Percentiles rank a stretch among this genome's conserved stretches.
Evolutionary conservation across 768 basidiomycete species (phyloP).

Genomic region (Clitopilus hobsonii): DNA sequence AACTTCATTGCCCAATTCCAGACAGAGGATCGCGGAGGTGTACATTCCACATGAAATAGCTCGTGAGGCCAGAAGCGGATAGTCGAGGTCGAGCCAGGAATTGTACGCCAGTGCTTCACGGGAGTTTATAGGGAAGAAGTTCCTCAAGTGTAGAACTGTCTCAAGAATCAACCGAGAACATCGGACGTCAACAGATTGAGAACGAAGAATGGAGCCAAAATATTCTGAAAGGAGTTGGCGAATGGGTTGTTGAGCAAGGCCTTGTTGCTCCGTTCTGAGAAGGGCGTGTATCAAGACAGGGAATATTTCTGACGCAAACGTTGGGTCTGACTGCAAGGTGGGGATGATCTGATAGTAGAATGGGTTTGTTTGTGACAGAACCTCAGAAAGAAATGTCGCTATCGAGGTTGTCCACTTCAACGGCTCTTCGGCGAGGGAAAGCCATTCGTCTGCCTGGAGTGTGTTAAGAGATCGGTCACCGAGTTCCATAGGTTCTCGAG

Average conservation of each 20-base stretch:
- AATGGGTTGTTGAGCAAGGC: slow-evolving; percentile 16
- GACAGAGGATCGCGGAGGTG: slow-evolving; percentile 84
- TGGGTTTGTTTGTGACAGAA: slow-evolving; percentile 45
- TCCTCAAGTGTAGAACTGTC: slow-evolving; percentile 75
- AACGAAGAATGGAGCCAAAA: slow-evolving; percentile 50
- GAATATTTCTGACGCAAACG: slow-evolving; percentile 63
- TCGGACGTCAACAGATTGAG: slow-evolving; percentile 27
- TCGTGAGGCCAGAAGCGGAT: slow-evolving; percentile 60
- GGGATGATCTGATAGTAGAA: slow-evolving; percentile 69
- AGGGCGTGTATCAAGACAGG: slow-evolving; percentile 73
- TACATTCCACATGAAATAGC: slow-evolving; percentile 80
- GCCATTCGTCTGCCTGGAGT: neutral
- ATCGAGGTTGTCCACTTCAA: slow-evolving; percentile 58
- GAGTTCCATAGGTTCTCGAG: slow-evolving; percentile 34
- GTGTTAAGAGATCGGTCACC: slow-evolving; percentile 20
- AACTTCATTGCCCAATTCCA: slow-evolving; percentile 70
- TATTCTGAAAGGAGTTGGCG: slow-evolving; percentile 43
- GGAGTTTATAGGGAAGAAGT: slow-evolving; percentile 36
- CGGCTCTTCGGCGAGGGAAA: slow-evolving; percentile 40
- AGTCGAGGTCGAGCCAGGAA: slow-evolving; percentile 81
- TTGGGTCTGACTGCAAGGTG: slow-evolving; percentile 48
- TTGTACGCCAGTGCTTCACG: slow-evolving; percentile 48
- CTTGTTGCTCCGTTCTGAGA: slow-evolving; percentile 33
- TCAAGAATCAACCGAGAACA: slow-evolving; percentile 65
- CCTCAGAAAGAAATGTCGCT: slow-evolving; percentile 51